Conservation (phyloP, 768 basidiomycete genomes). For the Candolleomyces efflorescens region DNA sequence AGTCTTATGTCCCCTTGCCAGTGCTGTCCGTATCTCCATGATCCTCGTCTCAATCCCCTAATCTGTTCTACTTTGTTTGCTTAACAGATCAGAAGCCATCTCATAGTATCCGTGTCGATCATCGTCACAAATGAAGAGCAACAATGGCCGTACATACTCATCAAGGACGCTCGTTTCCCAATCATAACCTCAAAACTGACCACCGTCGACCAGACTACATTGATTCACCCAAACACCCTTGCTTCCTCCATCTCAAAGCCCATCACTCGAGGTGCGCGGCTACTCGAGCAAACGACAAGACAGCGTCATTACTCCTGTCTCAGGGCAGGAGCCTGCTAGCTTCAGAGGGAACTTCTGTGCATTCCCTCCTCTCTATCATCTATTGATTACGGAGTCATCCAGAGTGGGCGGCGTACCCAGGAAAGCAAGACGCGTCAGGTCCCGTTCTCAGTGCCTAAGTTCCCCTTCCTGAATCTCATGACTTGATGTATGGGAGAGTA, state of each 20-base stretch:
- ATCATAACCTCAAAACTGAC: conserved; percentile 49
- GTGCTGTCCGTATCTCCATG: too few species aligned
- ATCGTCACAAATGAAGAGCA: not conserved
- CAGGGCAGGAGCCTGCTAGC: conserved; percentile 30
- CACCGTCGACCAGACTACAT: conserved; percentile 50
- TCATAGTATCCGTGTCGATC: conserved; percentile 67
- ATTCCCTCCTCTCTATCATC: too few species aligned
- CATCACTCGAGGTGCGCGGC: conserved; percentile 30
- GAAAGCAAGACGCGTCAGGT: conserved; percentile 32
- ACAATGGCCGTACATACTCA: conserved; percentile 49
- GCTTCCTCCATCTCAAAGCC: conserved; percentile 5
- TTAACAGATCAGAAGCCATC: too few species aligned
- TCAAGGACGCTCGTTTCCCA: conserved; percentile 64
- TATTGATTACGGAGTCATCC: conserved; percentile 42
- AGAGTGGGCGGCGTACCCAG: conserved; percentile 33
- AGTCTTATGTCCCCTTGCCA: too few species aligned
- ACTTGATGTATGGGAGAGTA: conserved; percentile 44
- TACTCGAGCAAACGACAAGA: conserved; percentile 12
- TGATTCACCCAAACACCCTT: conserved; percentile 30
- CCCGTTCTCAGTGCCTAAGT: conserved; percentile 49
- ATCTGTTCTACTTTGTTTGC: too few species aligned
- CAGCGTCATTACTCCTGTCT: conserved; percentile 54
- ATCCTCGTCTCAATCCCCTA: too few species aligned
- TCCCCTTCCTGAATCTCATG: conserved; percentile 29
- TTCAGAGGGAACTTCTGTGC: conserved; percentile 61